Base-by-base conservation (phyloP, 768 basidiomycete species). In the Suillus spraguei region DNA sequence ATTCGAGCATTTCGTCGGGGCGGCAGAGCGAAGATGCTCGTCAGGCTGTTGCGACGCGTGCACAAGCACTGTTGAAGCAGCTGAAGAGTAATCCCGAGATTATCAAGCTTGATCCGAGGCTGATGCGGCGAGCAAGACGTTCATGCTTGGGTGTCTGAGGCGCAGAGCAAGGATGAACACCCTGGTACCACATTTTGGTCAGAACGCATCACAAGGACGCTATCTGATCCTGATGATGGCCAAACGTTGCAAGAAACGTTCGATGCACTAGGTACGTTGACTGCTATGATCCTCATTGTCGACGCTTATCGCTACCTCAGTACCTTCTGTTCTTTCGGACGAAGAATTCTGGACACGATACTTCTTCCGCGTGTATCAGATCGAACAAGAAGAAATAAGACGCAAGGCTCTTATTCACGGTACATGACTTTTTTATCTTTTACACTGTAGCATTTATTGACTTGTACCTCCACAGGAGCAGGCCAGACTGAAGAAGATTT, bases 281-380 rank as follows among this genome's bases (percentile, higher is more conserved):
- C 67, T 52, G 24, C 32, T 52, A 42, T 20, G 24, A 42, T 53
- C n/a, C 5, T 61, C 10, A 8, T 33, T 33, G 32, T 22, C 58
- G 22, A 42, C 20, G 16, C 42, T 63, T 3, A 60, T 61, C 13
- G 4, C 35, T 42, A 20, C n/a, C 28, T n/a, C 66, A 95, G 94
- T 94, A 2, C 92, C 93, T 2, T 80, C 83, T 13, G 80, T 80
- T 59, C 78, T 94, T 74, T 80, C 83, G 2, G 81, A 82, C 59
- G 83, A 86, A 52, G 79, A 79, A 16, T 97, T 96, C 76, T 97
- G 95, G 95, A 83, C 83, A 44, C 85, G 95, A 8, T 97, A 92
- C 78, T 95, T 95, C 79, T 97, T 95, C 85, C 85, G 95, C 13
- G 84, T 86, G 22, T 80, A 92, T 73, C 94, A 94, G 70, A 92